Percentiles rank a stretch among this genome's conserved stretches.
These are phyloP conservation scores for Poa annua DNA, from an alignment of 176 grass and related monocot species.

Conservation along the genomic window DNA sequence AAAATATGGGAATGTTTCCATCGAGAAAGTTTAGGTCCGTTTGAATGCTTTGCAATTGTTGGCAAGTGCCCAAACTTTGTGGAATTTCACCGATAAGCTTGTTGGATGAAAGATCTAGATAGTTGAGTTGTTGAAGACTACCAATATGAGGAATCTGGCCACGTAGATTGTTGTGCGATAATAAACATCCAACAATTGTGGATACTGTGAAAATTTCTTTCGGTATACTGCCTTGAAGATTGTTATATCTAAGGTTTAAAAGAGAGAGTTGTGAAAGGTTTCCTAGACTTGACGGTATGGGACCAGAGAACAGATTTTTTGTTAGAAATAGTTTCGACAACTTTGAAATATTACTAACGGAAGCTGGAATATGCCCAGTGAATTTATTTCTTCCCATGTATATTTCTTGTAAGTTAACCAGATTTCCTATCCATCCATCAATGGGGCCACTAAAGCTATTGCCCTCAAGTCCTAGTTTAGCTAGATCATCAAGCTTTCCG, in stretches of 20 bases:
- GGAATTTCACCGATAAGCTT: constrained; percentile 51
- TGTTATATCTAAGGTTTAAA: constrained; percentile 26
- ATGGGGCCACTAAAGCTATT: constrained; percentile 40
- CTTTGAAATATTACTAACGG: constrained; percentile 43
- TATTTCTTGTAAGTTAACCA: constrained; percentile 33
- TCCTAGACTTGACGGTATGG: constrained; percentile 43
- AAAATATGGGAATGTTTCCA: constrained; percentile 26
- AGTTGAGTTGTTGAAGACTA: constrained; percentile 20
- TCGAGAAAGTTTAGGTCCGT: constrained; percentile 23
- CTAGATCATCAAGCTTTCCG: constrained; percentile 41
- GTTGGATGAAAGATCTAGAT: constrained; percentile 48
- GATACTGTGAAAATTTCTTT: background rate
- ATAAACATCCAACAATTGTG: background rate
- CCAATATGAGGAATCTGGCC: constrained; percentile 17
- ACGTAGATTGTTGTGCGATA: constrained; percentile 33
- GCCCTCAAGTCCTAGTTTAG: background rate
- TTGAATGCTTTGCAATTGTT: constrained; percentile 3
- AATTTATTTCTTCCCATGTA: background rate
- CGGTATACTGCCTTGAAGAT: constrained; percentile 34
- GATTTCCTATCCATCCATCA: constrained; percentile 12
- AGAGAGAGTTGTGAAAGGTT: constrained; percentile 12
- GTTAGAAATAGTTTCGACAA: constrained; percentile 23
- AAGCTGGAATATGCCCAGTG: constrained; percentile 38
- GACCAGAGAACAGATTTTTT: constrained; percentile 40
- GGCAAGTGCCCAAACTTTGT: constrained; percentile 26